Conservation (phyloP, 768 basidiomycete genomes). For the Aureoboletus auriporus region DNA sequence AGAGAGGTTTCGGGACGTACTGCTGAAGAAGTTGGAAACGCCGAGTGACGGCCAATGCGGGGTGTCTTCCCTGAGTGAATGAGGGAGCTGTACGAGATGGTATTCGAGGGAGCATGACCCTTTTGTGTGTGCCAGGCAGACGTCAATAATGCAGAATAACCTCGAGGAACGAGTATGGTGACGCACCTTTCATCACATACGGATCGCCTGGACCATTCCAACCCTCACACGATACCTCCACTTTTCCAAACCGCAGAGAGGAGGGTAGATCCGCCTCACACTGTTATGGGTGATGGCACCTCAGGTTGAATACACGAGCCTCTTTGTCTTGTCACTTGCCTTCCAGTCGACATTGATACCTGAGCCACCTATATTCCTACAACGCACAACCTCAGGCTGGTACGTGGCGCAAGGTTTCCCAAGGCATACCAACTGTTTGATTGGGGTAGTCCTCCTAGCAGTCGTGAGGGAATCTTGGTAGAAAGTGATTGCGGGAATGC, state of each 20-base stretch:
- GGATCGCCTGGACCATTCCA: conserved; percentile 81
- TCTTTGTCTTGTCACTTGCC: conserved; percentile 38
- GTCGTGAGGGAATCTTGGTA: conserved; percentile 65
- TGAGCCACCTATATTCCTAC: conserved; percentile 71
- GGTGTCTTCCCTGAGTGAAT: conserved; percentile 21
- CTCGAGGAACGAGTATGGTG: not conserved
- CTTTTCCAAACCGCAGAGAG: conserved; percentile 74
- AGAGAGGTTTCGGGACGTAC: conserved; percentile 10
- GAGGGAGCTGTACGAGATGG: conserved; percentile 66
- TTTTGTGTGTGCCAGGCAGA: conserved; percentile 25
- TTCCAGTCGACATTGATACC: conserved; percentile 90
- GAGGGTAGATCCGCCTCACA: conserved; percentile 90
- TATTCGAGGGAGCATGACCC: conserved; percentile 90
- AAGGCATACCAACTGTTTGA: conserved; percentile 76
- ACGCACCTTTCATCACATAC: conserved; percentile 77
- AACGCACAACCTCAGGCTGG: conserved; percentile 83
- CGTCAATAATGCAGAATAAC: not conserved
- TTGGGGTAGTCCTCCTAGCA: conserved; percentile 59
- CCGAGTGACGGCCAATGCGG: conserved; percentile 7
- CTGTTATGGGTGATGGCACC: conserved; percentile 33
- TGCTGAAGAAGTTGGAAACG: conserved; percentile 15
- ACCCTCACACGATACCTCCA: conserved; percentile 89
- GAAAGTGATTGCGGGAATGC: conserved; percentile 74
- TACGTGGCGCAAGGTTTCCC: conserved; percentile 76
- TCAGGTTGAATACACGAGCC: conserved; percentile 7